Base-by-base conservation (phyloP, 2,329 filamentous ascomycete species). In the Dendryphion nanum region DNA sequence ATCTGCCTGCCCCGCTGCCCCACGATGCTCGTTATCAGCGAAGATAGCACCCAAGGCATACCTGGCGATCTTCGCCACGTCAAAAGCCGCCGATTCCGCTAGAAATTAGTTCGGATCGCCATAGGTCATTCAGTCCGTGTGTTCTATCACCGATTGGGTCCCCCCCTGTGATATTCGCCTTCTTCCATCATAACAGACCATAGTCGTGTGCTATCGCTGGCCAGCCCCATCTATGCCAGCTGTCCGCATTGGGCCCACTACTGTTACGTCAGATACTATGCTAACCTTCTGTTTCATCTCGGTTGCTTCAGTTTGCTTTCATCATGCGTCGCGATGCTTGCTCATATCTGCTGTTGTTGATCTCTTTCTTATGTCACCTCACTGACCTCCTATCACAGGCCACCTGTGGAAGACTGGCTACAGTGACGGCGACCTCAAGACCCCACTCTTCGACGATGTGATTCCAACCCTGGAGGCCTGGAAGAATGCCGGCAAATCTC, bases 341-440 rank as follows among this genome's bases (percentile, higher is more conserved):
- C n/a, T n/a, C n/a, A n/a, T n/a, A n/a, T n/a, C n/a, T n/a, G n/a
- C n/a, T n/a, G n/a, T n/a, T n/a, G n/a, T n/a, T n/a, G n/a, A n/a
- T n/a, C n/a, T n/a, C n/a, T n/a, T n/a, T n/a, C 37, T 47, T 34
- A 35, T 31, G 28, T 20, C 19, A 33, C 20, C 34, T 36, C 18
- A 51, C 58, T 62, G 51, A 63, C 48, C 38, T 40, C 30, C 28
- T 35, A n/a, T n/a, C 37, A 41, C 49, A 70, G 70, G 87, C 51
- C 82, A 86, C 54, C 76, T 93, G 28, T 93, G 86, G 86, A 73
- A 81, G 55, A 76, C 76, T 26, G 87, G 87, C 42, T 93, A 91
- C 68, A 72, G 74, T 43, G 78, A 76, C 35, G 85, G 85, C 37
- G 74, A 80, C 45, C 76, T 91, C 47, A 77, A 78, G 45, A 86